Conservation (phyloP, 1,139 yeast genomes). For the Lodderomyces orthopsilosis region DNA sequence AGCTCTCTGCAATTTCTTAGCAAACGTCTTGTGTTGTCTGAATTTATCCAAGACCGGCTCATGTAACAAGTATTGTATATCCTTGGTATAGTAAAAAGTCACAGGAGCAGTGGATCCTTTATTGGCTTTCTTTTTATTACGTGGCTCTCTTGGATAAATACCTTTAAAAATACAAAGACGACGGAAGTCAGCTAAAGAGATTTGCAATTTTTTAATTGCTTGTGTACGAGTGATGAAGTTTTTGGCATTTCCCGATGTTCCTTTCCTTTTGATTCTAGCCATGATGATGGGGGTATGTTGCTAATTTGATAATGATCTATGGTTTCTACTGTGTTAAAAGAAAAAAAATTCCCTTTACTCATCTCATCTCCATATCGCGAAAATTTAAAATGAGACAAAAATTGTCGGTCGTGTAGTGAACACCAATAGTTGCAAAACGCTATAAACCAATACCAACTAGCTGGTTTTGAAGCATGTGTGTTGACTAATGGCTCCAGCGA, state of each 20-base stretch:
- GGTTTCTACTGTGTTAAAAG: too few species aligned
- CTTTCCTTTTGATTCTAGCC: constrained; percentile 65
- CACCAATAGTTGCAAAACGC: too few species aligned
- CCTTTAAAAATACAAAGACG: constrained; percentile 97
- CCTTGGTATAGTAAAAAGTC: constrained; percentile 91
- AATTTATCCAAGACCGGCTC: constrained; percentile 92
- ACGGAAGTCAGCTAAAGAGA: constrained; percentile 96
- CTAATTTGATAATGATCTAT: background rate
- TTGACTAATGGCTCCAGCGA: too few species aligned
- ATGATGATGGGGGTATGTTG: constrained; percentile 6
- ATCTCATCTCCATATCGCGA: too few species aligned
- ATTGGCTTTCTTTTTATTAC: constrained; percentile 94
- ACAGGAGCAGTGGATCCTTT: constrained; percentile 96
- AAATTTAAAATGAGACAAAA: too few species aligned
- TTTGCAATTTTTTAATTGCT: constrained; percentile 89
- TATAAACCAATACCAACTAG: too few species aligned
- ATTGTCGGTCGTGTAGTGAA: too few species aligned
- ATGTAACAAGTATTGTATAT: constrained; percentile 90
- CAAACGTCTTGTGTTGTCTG: constrained; percentile 93
- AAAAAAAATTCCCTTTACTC: background rate
- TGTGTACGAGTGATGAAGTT: constrained; percentile 93
- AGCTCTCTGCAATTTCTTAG: constrained; percentile 85
- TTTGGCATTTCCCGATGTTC: constrained; percentile 85
- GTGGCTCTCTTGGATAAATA: constrained; percentile 92
- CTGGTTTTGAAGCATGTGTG: too few species aligned